Percentiles rank a stretch among this genome's conserved stretches.
Evolutionary conservation across 2,329 filamentous ascomycete species (phyloP).

Genomic region (Sphaerulina populicola): DNA sequence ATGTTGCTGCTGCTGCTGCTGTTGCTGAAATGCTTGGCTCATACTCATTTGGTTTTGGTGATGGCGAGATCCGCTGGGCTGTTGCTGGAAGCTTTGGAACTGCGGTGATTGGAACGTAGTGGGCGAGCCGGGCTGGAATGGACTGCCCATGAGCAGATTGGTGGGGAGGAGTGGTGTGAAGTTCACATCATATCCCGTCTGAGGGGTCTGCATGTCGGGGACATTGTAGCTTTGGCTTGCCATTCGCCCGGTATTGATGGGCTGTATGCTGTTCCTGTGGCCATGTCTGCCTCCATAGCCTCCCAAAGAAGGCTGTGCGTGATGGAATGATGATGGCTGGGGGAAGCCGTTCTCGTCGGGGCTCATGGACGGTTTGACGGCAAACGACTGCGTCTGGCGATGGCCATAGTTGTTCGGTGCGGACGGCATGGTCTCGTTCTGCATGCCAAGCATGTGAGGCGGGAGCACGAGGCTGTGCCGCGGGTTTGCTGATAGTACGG

Average conservation of each 20-base stretch:
- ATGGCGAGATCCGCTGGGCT: slow-evolving; percentile 40
- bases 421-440: slow-evolving; percentile 61
- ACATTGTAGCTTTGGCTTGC: slow-evolving; percentile 32
- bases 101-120: slow-evolving; percentile 83
- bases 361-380: slow-evolving; percentile 62
- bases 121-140: slow-evolving; percentile 91
- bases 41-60: slow-evolving; percentile 47
- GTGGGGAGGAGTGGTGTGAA: slow-evolving; percentile 94
- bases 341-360: slow-evolving; percentile 79
- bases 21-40: slow-evolving; percentile 67
- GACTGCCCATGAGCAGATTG: slow-evolving; percentile 86
- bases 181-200: slow-evolving; percentile 92
- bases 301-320: slow-evolving; percentile 61
- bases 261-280: slow-evolving; percentile 66
- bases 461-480: slow-evolving; percentile 78
- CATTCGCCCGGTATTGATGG: slow-evolving; percentile 73
- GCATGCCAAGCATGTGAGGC: slow-evolving; percentile 83
- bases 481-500: slow-evolving; percentile 65
- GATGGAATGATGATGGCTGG: slow-evolving; percentile 84
- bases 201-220: slow-evolving; percentile 74
- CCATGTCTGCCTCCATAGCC: slow-evolving; percentile 82
- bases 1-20: slow-evolving; percentile 36
- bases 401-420: slow-evolving; percentile 48
- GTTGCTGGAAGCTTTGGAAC: slow-evolving; percentile 76
- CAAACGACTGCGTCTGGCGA: slow-evolving; percentile 55